A percentile compares a stretch with the other conserved stretches of the same genome.
These are phyloP conservation scores for Pichia cactophila DNA, from an alignment of 1,139 yeast genomes.

Conservation along the genomic window DNA sequence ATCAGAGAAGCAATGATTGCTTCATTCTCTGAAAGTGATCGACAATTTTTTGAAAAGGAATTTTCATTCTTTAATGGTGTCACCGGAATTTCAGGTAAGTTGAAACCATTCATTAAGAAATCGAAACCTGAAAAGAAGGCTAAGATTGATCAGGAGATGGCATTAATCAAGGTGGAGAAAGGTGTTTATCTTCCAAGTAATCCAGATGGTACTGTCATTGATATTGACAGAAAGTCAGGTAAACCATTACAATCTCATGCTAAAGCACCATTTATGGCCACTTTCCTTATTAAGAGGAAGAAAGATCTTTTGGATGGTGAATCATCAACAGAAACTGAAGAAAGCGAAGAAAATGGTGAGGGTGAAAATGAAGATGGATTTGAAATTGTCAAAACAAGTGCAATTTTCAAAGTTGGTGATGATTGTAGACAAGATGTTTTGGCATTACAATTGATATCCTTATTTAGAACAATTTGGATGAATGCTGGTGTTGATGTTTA, in stretches of 20 bases:
- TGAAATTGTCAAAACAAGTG: constrained; percentile 49
- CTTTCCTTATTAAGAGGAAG: constrained; percentile 72
- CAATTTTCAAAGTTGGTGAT: constrained; percentile 98
- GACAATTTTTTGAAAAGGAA: constrained; percentile 68
- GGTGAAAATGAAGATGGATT: constrained; percentile 25
- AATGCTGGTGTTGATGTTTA: constrained; percentile 81
- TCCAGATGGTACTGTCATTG: constrained; percentile 91
- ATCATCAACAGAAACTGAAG: background rate
- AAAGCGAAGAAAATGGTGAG: background rate
- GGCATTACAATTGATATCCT: constrained; percentile 85
- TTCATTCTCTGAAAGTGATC: constrained; percentile 54
- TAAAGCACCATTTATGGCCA: constrained; percentile 97
- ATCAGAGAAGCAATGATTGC: constrained; percentile 62
- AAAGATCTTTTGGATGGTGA: constrained; percentile 38
- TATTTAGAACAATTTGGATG: constrained; percentile 87
- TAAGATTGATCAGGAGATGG: constrained; percentile 96
- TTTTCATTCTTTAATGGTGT: constrained; percentile 87
- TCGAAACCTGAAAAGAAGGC: constrained; percentile 93
- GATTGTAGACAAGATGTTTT: constrained; percentile 97
- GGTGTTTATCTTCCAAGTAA: constrained; percentile 94
- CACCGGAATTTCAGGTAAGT: constrained; percentile 86
- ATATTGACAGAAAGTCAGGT: constrained; percentile 87
- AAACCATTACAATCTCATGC: constrained; percentile 98
- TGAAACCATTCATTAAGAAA: constrained; percentile 88
- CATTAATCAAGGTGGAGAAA: constrained; percentile 61